phyloP scores from a whole-genome alignment of 2,329 filamentous ascomycete genomes.

The Rhynchosporium graminicola region DNA sequence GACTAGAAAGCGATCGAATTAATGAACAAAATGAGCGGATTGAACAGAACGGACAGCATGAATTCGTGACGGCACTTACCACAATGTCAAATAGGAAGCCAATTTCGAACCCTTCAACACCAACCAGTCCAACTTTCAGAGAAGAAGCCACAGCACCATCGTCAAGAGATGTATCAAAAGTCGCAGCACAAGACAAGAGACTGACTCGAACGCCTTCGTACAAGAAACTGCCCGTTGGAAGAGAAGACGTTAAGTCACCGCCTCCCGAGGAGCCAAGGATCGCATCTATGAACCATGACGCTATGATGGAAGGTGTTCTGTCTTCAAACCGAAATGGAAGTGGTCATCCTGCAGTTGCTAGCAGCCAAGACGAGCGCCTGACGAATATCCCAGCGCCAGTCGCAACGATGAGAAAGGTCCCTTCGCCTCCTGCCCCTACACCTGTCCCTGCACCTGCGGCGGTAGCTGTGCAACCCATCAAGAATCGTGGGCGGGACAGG shows the following conservation, averaged over 20 bases:
- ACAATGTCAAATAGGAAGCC: slow-evolving; percentile 6
- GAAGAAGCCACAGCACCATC: neutral
- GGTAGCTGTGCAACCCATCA: neutral
- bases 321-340: neutral
- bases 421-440: neutral
- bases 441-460: neutral
- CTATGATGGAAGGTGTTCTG: slow-evolving; percentile 6
- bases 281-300: slow-evolving; percentile 18
- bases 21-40: neutral
- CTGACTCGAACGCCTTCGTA: slow-evolving; percentile 17
- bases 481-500: slow-evolving; percentile 3
- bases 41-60: neutral
- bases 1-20: no score
- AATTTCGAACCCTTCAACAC: neutral
- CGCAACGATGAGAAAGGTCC: neutral
- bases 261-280: slow-evolving; percentile 10
- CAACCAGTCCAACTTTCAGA: slow-evolving; percentile 7
- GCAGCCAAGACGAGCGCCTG: neutral
- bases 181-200: slow-evolving; percentile 11
- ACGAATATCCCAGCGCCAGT: neutral
- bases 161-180: slow-evolving; percentile 3
- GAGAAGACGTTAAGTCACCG: slow-evolving; percentile 23
- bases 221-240: slow-evolving; percentile 11
- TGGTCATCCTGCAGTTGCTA: no score
- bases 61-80: neutral